Evolutionary conservation across 1,284 basidiomycete species (phyloP).

Genomic region (Apiotrichum akiyoshidainum): DNA sequence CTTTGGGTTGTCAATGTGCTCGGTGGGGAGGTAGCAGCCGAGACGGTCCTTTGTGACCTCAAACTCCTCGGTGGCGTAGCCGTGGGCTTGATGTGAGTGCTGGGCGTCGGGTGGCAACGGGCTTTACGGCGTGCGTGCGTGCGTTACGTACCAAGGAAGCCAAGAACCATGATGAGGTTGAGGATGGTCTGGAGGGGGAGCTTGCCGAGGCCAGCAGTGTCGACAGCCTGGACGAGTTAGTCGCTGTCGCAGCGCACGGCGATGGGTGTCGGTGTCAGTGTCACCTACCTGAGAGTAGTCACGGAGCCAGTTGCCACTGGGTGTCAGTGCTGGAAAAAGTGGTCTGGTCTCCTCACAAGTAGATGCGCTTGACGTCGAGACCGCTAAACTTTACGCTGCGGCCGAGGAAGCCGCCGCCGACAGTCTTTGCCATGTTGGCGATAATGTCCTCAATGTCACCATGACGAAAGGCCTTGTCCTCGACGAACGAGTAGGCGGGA

Average conservation of each 20-base stretch:
- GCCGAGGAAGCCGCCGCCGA: conserved; percentile 61
- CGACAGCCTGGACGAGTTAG: conserved; percentile 62
- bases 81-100: conserved; percentile 10
- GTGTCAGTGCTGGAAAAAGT: conserved; percentile 52
- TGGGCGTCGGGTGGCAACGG: no score
- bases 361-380: conserved; percentile 47
- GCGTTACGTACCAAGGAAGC: conserved; percentile 54
- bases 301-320: conserved; percentile 58
- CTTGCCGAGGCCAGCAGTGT: conserved; percentile 76
- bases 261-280: neutral
- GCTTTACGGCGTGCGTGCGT: no score
- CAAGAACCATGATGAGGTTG: conserved; percentile 83
- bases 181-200: conserved; percentile 69
- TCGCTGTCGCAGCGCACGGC: no score
- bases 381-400: conserved; percentile 65
- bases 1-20: conserved; percentile 82
- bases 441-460: conserved; percentile 62
- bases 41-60: conserved; percentile 85
- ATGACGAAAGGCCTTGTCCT: conserved; percentile 71
- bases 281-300: conserved; percentile 61
- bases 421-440: conserved; percentile 59
- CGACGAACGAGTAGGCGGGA: conserved; percentile 49
- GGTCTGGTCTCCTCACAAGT: conserved; percentile 30
- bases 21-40: conserved; percentile 79
- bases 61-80: conserved; percentile 61